Evolutionary conservation across 2,329 filamentous ascomycete genomes (phyloP).

Genomic region (Beauveria varroae): DNA sequence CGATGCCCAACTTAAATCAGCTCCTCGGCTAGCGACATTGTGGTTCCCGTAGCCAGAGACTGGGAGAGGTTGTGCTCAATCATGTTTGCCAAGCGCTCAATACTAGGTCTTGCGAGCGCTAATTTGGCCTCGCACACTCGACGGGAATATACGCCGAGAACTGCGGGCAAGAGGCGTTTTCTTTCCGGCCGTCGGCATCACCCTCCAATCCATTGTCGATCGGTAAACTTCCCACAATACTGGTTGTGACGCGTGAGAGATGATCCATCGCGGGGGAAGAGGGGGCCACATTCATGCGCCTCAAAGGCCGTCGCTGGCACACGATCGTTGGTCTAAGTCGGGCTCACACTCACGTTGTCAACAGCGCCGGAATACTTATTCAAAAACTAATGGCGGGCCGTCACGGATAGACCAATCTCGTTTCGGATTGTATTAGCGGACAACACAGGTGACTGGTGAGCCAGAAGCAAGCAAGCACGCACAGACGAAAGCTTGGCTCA

Average conservation of each 20-base stretch:
- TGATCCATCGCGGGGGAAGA: no score
- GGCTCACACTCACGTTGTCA: no score
- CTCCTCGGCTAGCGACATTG: not conserved
- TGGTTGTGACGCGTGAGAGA: no score
- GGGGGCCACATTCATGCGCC: no score
- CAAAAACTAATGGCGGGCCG: not conserved
- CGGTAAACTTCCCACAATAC: no score
- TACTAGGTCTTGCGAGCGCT: not conserved
- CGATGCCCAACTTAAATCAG: not conserved
- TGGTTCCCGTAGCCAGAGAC: not conserved
- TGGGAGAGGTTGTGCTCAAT: not conserved
- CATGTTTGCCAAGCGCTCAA: not conserved
- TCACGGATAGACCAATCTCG: not conserved
- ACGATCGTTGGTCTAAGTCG: no score
- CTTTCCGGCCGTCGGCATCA: no score
- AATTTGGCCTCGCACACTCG: not conserved
- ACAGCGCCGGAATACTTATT: no score
- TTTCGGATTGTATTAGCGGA: not conserved
- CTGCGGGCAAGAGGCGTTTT: slow-evolving; percentile 7
- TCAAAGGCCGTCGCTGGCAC: no score
- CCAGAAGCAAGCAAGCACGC: not conserved
- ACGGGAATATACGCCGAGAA: not conserved
- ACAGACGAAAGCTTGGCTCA: not conserved
- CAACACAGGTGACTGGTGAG: not conserved
- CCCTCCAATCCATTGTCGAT: no score